These are phyloP conservation scores for Prunus kanzakura DNA, from an alignment of 306 rosid species.

Conservation along the genomic window DNA sequence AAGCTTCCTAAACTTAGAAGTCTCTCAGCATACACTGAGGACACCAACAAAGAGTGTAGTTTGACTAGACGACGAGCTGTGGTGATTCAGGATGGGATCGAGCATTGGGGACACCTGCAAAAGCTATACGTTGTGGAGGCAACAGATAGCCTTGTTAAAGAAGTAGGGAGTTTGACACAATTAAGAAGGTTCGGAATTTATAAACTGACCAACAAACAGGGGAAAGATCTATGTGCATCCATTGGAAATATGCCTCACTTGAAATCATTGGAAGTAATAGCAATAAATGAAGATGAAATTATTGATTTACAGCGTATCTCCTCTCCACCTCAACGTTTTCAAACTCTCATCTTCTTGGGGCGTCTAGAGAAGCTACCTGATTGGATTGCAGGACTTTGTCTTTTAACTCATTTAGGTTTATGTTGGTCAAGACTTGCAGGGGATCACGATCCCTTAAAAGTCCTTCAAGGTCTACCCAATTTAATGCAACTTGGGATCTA, in stretches of 20 bases:
- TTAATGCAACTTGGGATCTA: not conserved
- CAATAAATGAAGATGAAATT: slow-evolving; percentile 8
- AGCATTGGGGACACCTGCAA: not conserved
- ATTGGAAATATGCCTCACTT: slow-evolving; percentile 26
- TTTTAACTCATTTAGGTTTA: no score
- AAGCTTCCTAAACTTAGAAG: not conserved
- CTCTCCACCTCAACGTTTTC: not conserved
- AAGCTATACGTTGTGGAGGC: not conserved
- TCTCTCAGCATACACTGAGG: not conserved
- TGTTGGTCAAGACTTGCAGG: slow-evolving; percentile 13
- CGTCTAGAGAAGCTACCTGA: slow-evolving; percentile 1
- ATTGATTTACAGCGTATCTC: slow-evolving; percentile 18
- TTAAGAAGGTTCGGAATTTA: not conserved
- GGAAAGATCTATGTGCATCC: slow-evolving; percentile 1
- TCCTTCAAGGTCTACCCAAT: not conserved
- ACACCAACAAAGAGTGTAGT: no score
- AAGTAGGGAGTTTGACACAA: not conserved
- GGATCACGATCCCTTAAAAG: not conserved
- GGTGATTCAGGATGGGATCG: not conserved
- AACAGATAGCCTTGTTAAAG: not conserved
- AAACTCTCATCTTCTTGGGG: slow-evolving; percentile 2
- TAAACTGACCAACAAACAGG: not conserved
- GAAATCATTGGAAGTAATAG: slow-evolving; percentile 4
- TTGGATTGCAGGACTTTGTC: no score
- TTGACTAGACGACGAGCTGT: not conserved